phyloP scores from a whole-genome alignment of 345 rosid species.

The Gossypium bickii region DNA sequence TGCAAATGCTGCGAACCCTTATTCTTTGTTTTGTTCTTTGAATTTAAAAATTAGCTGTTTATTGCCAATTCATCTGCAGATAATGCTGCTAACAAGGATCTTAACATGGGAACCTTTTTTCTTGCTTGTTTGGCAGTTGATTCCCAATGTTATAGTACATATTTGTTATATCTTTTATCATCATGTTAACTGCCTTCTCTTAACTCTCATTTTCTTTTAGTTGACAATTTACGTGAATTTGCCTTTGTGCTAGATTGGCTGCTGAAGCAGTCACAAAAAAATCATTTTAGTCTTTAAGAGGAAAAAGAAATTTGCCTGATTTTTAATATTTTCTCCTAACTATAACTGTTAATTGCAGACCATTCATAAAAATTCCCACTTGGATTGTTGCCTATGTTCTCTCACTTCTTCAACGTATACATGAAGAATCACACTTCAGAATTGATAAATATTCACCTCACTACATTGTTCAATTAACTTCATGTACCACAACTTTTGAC shows the following conservation, averaged over 20 bases:
- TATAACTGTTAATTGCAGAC: slow-evolving; percentile 44
- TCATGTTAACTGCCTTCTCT: slow-evolving; percentile 6
- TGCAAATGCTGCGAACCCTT: neutral
- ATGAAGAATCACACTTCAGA: slow-evolving; percentile 37
- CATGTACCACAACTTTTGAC: slow-evolving; percentile 70
- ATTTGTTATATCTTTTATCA: neutral
- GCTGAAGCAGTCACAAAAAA: neutral
- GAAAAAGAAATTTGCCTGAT: neutral
- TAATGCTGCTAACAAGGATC: neutral
- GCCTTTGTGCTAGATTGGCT: neutral
- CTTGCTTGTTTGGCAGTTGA: slow-evolving; percentile 2
- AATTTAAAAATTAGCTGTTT: neutral
- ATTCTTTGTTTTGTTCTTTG: neutral
- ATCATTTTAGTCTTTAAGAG: neutral
- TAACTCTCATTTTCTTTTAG: neutral
- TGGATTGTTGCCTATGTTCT: slow-evolving; percentile 36
- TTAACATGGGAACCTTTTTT: neutral
- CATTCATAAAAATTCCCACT: slow-evolving; percentile 64
- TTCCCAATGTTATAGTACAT: neutral
- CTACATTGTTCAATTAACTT: slow-evolving; percentile 55
- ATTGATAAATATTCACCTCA: slow-evolving; percentile 35
- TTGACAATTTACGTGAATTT: neutral
- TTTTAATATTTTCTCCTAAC: slow-evolving; percentile 15
- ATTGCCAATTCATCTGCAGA: neutral
- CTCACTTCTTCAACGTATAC: slow-evolving; percentile 45